These are phyloP conservation scores for Plasmodium knowlesi DNA, from an alignment of 169 alveolate species.

Conservation along the genomic window DNA sequence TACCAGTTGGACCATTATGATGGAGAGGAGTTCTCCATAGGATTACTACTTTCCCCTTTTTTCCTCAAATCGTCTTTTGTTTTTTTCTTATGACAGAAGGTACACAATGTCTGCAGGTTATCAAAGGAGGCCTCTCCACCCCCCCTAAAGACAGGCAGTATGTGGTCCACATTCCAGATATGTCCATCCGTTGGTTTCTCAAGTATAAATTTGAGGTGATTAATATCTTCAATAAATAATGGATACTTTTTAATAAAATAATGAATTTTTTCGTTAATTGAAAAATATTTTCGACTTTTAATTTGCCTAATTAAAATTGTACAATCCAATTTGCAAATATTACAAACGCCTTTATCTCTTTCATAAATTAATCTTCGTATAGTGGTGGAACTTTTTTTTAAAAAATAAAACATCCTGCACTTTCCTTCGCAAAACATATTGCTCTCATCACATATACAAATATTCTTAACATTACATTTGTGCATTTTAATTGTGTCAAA, in stretches of 20 bases:
- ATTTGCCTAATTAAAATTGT: slow-evolving; percentile 41
- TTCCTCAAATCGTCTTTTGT: slow-evolving; percentile 35
- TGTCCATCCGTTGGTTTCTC: slow-evolving; percentile 28
- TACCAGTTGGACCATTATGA: neutral
- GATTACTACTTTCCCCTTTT: neutral
- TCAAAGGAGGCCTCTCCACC: slow-evolving; percentile 67
- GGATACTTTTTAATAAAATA: slow-evolving; percentile 49
- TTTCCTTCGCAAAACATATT: slow-evolving; percentile 49
- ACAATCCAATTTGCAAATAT: slow-evolving; percentile 42
- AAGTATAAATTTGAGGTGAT: slow-evolving; percentile 35
- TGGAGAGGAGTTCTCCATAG: neutral
- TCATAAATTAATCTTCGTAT: slow-evolving; percentile 60
- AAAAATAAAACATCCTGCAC: slow-evolving; percentile 32
- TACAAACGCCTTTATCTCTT: slow-evolving; percentile 65
- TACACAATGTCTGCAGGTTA: slow-evolving; percentile 47
- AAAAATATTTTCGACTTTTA: slow-evolving; percentile 20
- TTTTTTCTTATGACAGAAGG: slow-evolving; percentile 68
- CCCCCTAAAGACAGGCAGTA: slow-evolving; percentile 42
- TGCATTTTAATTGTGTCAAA: slow-evolving; percentile 3
- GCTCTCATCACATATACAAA: slow-evolving; percentile 49
- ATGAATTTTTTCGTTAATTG: slow-evolving; percentile 42
- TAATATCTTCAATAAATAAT: slow-evolving; percentile 44
- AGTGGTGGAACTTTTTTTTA: slow-evolving; percentile 48
- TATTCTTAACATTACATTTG: slow-evolving; percentile 27
- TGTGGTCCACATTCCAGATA: slow-evolving; percentile 65